phyloP scores from a whole-genome alignment of 2,329 filamentous ascomycete genomes.

The Scedosporium aurantiacum region DNA sequence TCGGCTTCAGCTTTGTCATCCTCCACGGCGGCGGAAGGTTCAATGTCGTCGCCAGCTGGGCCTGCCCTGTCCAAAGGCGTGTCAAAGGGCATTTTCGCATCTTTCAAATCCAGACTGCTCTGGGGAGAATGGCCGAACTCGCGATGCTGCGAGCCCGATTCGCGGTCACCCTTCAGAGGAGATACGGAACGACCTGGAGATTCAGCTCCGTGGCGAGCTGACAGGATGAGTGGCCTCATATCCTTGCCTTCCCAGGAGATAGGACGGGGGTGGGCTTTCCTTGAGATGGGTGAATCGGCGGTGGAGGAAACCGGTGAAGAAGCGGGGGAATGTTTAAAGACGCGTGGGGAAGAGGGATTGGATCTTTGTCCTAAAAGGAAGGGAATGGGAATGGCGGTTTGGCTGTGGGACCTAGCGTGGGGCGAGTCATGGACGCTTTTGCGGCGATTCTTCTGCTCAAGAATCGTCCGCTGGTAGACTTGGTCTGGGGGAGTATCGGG shows the following conservation, averaged over 20 bases:
- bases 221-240: conserved; percentile 71
- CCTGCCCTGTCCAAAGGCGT: neutral
- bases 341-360: conserved; percentile 30
- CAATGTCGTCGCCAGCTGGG: neutral
- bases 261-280: conserved; percentile 34
- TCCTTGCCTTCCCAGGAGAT: conserved; percentile 57
- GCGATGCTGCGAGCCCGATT: neutral
- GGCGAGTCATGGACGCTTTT: conserved; percentile 18
- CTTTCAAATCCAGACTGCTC: neutral
- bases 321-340: conserved; percentile 27
- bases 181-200: neutral
- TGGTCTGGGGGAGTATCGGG: conserved; percentile 35
- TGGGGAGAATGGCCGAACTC: neutral
- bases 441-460: conserved; percentile 27
- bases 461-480: neutral
- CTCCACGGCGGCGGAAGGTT: neutral
- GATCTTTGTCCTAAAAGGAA: conserved; percentile 40
- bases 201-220: neutral
- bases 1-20: conserved; percentile 9
- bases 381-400: conserved; percentile 46
- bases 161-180: neutral
- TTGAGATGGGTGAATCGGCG: conserved; percentile 21
- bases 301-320: conserved; percentile 20
- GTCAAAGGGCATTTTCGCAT: neutral
- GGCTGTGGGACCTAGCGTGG: conserved; percentile 36